Conservation (phyloP, 768 basidiomycete species). For the Thelephora aurantiotincta region DNA sequence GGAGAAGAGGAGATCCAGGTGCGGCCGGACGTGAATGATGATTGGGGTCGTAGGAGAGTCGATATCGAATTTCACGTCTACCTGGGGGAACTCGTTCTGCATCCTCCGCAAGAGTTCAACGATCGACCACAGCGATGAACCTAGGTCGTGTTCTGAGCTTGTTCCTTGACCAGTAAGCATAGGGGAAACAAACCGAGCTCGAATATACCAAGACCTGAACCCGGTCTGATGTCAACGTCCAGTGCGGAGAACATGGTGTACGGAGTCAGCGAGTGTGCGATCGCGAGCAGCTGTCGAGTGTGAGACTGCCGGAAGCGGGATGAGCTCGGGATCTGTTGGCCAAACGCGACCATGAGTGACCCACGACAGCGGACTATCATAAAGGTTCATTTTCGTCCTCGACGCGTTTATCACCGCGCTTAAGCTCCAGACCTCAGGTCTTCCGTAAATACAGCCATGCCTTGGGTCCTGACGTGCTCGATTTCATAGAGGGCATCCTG, state of each 20-base stretch:
- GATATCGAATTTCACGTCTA: constrained; percentile 74
- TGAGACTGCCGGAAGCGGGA: background rate
- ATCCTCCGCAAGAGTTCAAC: constrained; percentile 53
- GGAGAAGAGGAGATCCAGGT: constrained; percentile 78
- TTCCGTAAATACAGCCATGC: constrained; percentile 85
- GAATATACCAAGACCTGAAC: constrained; percentile 63
- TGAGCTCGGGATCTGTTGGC: background rate
- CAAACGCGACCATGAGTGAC: constrained; percentile 19
- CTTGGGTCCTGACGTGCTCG: constrained; percentile 64
- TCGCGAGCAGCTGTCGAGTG: too few species aligned
- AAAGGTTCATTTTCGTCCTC: constrained; percentile 20
- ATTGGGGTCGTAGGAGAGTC: constrained; percentile 62
- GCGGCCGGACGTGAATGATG: constrained; percentile 65
- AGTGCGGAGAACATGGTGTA: constrained; percentile 47
- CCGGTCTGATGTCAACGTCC: constrained; percentile 66
- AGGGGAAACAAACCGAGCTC: constrained; percentile 38
- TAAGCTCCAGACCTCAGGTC: constrained; percentile 30
- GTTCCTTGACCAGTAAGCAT: constrained; percentile 3
- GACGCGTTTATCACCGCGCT: constrained; percentile 1
- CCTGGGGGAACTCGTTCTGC: constrained; percentile 61
- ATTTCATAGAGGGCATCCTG: constrained; percentile 58
- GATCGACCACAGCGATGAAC: constrained; percentile 66
- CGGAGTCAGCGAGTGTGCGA: background rate
- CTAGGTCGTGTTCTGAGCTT: constrained; percentile 20
- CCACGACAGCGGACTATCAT: constrained; percentile 27